Conservation (phyloP, 1,284 basidiomycete genomes). For the Exobasidium rhododendri region DNA sequence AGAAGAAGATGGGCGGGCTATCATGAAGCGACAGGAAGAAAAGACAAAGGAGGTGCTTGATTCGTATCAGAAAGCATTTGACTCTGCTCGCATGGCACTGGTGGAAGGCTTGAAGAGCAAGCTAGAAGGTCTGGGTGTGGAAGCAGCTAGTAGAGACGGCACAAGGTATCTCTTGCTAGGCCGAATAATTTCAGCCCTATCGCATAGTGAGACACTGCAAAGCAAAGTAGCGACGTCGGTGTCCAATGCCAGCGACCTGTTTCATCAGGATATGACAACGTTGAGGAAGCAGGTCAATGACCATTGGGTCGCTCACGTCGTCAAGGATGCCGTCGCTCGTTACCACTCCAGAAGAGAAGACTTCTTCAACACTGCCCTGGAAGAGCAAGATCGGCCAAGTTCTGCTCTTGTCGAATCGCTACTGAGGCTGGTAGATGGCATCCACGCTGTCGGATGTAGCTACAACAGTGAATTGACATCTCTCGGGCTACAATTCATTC, state of each 20-base stretch:
- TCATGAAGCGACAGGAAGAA: not conserved
- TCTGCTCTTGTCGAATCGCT: not conserved
- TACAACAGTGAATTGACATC: not conserved
- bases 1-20: not conserved
- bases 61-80: not conserved
- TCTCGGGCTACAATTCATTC: not conserved
- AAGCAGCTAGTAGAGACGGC: not conserved
- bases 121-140: not conserved
- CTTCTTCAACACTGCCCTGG: not conserved
- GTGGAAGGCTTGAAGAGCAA: not conserved
- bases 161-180: not conserved
- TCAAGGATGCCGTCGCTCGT: not conserved
- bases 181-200: not conserved
- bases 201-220: not conserved
- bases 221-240: not conserved
- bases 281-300: not conserved
- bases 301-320: not conserved
- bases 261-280: not conserved
- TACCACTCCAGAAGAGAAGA: not conserved
- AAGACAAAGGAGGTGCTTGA: not conserved
- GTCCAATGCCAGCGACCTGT: not conserved
- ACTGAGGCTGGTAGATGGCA: not conserved
- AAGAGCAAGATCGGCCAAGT: not conserved
- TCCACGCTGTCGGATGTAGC: not conserved
- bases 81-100: not conserved